A percentile compares a stretch with the other conserved stretches of the same genome.
These are phyloP conservation scores for Apiotrichum montevideense DNA, from an alignment of 1,284 basidiomycete species.

Conservation along the genomic window DNA sequence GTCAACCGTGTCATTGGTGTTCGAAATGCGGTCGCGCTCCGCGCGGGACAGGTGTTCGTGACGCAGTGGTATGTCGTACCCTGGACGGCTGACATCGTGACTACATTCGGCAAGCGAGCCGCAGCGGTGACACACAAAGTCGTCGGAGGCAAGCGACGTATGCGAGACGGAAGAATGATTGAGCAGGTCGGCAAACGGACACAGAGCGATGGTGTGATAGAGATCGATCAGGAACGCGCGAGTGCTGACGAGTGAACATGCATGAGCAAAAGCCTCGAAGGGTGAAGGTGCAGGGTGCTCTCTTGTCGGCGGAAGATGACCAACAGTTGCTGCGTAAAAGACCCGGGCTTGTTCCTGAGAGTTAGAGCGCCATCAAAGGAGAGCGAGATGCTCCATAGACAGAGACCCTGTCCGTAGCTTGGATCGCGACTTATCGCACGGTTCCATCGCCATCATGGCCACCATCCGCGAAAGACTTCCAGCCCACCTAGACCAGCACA, in stretches of 20 bases:
- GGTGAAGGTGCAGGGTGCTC: conserved; percentile 29
- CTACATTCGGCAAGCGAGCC: conserved; percentile 66
- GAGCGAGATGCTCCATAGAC: too few species aligned
- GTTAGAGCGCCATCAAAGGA: too few species aligned
- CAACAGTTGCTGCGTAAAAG: conserved; percentile 25
- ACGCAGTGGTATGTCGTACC: conserved; percentile 12
- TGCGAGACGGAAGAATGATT: conserved; percentile 55
- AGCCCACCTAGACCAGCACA: conserved; percentile 7
- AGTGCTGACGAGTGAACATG: conserved; percentile 75
- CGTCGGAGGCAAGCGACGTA: conserved; percentile 59
- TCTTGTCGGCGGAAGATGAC: conserved; percentile 25
- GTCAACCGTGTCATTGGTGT: conserved; percentile 35
- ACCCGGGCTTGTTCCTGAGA: conserved; percentile 26
- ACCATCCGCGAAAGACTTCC: conserved; percentile 32
- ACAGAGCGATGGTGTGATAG: conserved; percentile 77
- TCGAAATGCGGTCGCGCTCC: conserved; percentile 9
- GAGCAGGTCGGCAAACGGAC: conserved; percentile 85
- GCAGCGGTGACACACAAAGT: conserved; percentile 72
- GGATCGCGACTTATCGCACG: too few species aligned
- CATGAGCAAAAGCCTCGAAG: conserved; percentile 58
- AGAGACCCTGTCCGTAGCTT: too few species aligned
- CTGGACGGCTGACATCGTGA: conserved; percentile 55
- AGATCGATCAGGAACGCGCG: conserved; percentile 81
- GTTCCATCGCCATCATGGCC: conserved; percentile 1
- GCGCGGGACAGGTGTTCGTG: conserved; percentile 24